phyloP scores from a whole-genome alignment of 2,329 filamentous ascomycete species.

The Seiridium cupressi region DNA sequence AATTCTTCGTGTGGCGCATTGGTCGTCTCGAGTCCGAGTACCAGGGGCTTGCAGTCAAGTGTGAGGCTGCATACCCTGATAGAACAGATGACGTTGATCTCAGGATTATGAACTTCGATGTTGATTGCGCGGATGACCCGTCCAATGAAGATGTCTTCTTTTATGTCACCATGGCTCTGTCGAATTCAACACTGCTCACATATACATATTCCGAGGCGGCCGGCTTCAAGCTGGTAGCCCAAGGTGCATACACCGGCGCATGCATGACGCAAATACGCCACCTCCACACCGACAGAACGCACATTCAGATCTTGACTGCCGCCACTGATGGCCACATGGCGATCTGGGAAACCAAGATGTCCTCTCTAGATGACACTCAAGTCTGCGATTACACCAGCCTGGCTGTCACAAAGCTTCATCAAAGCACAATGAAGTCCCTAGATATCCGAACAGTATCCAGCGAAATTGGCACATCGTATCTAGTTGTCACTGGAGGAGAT shows the following conservation, averaged over 20 bases:
- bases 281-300: slow-evolving; percentile 27
- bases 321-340: slow-evolving; percentile 80
- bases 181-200: slow-evolving; percentile 74
- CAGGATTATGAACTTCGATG: slow-evolving; percentile 78
- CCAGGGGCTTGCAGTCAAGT: slow-evolving; percentile 51
- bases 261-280: slow-evolving; percentile 69
- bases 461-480: slow-evolving; percentile 29
- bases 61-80: slow-evolving; percentile 54
- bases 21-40: slow-evolving; percentile 48
- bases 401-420: slow-evolving; percentile 59
- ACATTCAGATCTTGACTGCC: slow-evolving; percentile 57
- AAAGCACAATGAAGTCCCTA: slow-evolving; percentile 74
- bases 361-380: background rate
- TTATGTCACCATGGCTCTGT: slow-evolving; percentile 71
- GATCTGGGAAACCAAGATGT: slow-evolving; percentile 46
- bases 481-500: slow-evolving; percentile 79
- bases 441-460: slow-evolving; percentile 31
- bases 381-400: slow-evolving; percentile 22
- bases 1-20: slow-evolving; percentile 83
- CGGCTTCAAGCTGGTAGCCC: slow-evolving; percentile 49
- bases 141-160: slow-evolving; percentile 32
- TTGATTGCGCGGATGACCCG: slow-evolving; percentile 26
- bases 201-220: slow-evolving; percentile 45
- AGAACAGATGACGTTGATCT: slow-evolving; percentile 61
- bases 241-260: slow-evolving; percentile 64